These are phyloP conservation scores for Pythium brassicae DNA, from an alignment of 352 stramenopile genomes.

Conservation along the genomic window DNA sequence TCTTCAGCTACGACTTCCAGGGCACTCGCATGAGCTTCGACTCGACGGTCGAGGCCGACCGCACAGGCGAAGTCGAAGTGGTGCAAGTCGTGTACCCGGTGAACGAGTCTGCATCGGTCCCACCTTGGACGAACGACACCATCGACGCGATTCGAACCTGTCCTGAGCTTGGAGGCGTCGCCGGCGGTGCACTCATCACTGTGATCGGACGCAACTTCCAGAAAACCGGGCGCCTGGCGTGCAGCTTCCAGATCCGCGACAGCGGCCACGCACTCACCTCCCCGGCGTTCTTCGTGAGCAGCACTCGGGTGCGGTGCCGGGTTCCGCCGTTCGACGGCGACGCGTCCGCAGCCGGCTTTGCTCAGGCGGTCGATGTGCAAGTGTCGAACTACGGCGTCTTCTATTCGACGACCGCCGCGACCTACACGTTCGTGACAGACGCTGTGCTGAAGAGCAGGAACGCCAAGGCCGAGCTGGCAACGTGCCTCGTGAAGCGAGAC, in stretches of 20 bases:
- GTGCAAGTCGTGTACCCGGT: slow-evolving; percentile 90
- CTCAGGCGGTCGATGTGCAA: slow-evolving; percentile 34
- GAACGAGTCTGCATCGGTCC: slow-evolving; percentile 81
- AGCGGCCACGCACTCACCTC: slow-evolving; percentile 22
- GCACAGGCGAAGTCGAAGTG: slow-evolving; percentile 86
- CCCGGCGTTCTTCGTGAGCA: slow-evolving; percentile 73
- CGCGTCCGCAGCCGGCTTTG: slow-evolving; percentile 9
- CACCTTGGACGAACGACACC: slow-evolving; percentile 93
- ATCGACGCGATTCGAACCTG: slow-evolving; percentile 91
- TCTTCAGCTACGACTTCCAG: slow-evolving; percentile 72
- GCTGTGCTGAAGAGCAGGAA: slow-evolving; percentile 32
- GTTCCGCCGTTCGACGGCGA: slow-evolving; percentile 54
- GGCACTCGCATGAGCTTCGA: slow-evolving; percentile 49
- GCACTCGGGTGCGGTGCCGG: slow-evolving; percentile 78
- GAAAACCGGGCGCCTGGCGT: slow-evolving; percentile 81
- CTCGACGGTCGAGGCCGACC: slow-evolving; percentile 61
- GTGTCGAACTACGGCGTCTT: slow-evolving; percentile 83
- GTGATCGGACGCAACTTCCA: slow-evolving; percentile 95
- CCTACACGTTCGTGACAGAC: slow-evolving; percentile 35
- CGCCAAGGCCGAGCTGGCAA: slow-evolving; percentile 29
- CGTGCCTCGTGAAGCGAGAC: slow-evolving; percentile 25
- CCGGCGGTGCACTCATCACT: slow-evolving; percentile 67
- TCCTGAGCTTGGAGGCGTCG: slow-evolving; percentile 34
- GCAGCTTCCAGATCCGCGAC: slow-evolving; percentile 55
- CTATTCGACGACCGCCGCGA: slow-evolving; percentile 59